A percentile compares a stretch with the other conserved stretches of the same genome.
Evolutionary conservation across 2,329 filamentous ascomycete species (phyloP).

Genomic region (Hymenoscyphus infarciens): DNA sequence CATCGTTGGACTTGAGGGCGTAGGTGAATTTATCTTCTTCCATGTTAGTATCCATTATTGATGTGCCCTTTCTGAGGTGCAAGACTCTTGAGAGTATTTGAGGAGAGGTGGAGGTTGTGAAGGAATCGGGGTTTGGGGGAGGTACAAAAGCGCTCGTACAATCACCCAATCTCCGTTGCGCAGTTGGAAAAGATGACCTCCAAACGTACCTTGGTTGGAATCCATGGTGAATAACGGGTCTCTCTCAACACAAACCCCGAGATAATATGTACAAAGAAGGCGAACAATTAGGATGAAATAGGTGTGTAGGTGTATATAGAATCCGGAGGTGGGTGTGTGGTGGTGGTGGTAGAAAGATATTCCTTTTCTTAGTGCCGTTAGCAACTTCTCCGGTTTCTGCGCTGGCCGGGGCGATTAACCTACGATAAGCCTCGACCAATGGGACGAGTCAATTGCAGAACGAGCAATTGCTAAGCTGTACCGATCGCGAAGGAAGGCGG

Average conservation of each 20-base stretch:
- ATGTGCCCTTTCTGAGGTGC: neutral
- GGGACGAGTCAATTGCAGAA: neutral
- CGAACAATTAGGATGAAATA: neutral
- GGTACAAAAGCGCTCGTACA: neutral
- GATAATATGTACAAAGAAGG: constrained; percentile 8
- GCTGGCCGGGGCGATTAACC: neutral
- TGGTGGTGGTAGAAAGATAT: neutral
- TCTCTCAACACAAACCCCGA: neutral
- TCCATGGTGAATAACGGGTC: constrained; percentile 1
- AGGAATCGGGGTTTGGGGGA: neutral
- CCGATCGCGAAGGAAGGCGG: neutral
- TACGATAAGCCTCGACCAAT: constrained; percentile 2
- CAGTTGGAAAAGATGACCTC: neutral
- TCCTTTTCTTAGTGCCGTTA: neutral
- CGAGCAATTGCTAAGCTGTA: neutral
- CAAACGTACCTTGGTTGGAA: neutral
- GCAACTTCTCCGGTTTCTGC: constrained; percentile 3
- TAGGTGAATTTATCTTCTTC: constrained; percentile 45
- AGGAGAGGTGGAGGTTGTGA: neutral
- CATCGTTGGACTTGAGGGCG: constrained; percentile 64
- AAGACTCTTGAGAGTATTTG: neutral
- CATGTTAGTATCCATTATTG: constrained; percentile 2
- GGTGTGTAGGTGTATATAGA: neutral
- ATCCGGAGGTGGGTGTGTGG: neutral
- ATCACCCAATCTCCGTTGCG: neutral